A percentile compares a stretch with the other conserved stretches of the same genome.
Evolutionary conservation across 2,329 filamentous ascomycete species (phyloP).

Genomic region (Paracoccidioides brasiliensis): DNA sequence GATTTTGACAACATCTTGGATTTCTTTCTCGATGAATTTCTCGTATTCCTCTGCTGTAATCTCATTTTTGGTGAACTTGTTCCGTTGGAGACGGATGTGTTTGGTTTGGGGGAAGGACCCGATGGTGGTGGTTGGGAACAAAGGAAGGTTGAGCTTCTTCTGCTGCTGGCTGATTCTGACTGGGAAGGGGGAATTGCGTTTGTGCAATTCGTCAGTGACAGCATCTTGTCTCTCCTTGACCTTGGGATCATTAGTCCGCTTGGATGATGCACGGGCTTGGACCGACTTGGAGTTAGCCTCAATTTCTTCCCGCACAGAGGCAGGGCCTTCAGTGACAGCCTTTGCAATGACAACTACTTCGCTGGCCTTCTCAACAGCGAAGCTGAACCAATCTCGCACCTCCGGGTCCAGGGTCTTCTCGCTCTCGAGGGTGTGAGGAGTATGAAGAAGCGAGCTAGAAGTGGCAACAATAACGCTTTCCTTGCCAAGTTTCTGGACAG

Average conservation of each 20-base stretch:
- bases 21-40: constrained; percentile 99
- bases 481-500: constrained; percentile 91
- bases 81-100: constrained; percentile 91
- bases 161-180: constrained; percentile 76
- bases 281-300: constrained; percentile 95
- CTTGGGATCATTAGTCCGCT: constrained; percentile 89
- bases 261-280: constrained; percentile 79
- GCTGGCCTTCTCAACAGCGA: constrained; percentile 83
- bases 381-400: constrained; percentile 96
- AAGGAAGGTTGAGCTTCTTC: constrained; percentile 80
- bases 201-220: constrained; percentile 73
- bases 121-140: constrained; percentile 98
- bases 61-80: constrained; percentile 98
- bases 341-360: constrained; percentile 92
- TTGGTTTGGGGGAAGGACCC: constrained; percentile 99
- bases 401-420: constrained; percentile 97
- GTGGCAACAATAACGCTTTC: constrained; percentile 94
- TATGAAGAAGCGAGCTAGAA: constrained; percentile 95
- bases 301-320: constrained; percentile 71
- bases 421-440: constrained; percentile 90
- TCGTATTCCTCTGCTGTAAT: constrained; percentile 89
- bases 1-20: constrained; percentile 84
- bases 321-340: constrained; percentile 86
- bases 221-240: constrained; percentile 94
- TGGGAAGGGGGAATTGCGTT: constrained; percentile 84